phyloP scores from a whole-genome alignment of 2,329 filamentous ascomycete species.

The Penicillium expansum region DNA sequence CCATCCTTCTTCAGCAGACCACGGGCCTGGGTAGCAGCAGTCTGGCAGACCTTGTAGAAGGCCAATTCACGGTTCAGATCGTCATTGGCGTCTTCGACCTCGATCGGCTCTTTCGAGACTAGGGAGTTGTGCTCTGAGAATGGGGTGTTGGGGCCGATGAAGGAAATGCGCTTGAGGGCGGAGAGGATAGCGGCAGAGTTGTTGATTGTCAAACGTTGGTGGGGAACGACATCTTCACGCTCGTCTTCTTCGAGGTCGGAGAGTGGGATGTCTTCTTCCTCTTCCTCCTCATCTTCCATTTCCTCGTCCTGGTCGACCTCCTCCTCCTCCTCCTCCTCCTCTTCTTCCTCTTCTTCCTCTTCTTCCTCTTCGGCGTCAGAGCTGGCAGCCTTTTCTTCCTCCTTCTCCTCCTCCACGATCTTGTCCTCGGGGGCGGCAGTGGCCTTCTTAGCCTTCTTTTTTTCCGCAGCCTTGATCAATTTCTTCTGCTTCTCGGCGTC shows the following conservation, averaged over 20 bases:
- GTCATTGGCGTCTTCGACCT: constrained; percentile 81
- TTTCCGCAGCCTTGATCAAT: constrained; percentile 52
- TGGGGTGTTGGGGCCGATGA: constrained; percentile 60
- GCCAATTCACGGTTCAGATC: constrained; percentile 89
- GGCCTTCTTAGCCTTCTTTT: constrained; percentile 41
- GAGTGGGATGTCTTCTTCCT: constrained; percentile 83
- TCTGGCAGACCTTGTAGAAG: constrained; percentile 86
- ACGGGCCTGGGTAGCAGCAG: constrained; percentile 72
- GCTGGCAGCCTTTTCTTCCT: constrained; percentile 40
- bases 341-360: constrained; percentile 35
- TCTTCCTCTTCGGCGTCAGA: constrained; percentile 32
- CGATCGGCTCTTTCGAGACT: constrained; percentile 64
- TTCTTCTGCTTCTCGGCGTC: constrained; percentile 76
- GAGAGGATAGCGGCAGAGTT: constrained; percentile 83
- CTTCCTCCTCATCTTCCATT: constrained; percentile 60
- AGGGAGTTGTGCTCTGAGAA: constrained; percentile 84
- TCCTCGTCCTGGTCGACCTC: constrained; percentile 38
- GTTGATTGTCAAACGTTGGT: constrained; percentile 95
- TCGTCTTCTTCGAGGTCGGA: constrained; percentile 82
- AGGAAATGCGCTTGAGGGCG: constrained; percentile 66
- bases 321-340: constrained; percentile 27
- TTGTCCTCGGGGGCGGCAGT: constrained; percentile 28
- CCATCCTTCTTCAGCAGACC: constrained; percentile 75
- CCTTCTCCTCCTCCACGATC: constrained; percentile 22
- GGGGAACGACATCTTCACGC: constrained; percentile 79